A percentile compares a stretch with the other conserved stretches of the same genome.
Conservation (phyloP, 1,139 yeast species). For the Debaryomyces subglobosus region DNA sequence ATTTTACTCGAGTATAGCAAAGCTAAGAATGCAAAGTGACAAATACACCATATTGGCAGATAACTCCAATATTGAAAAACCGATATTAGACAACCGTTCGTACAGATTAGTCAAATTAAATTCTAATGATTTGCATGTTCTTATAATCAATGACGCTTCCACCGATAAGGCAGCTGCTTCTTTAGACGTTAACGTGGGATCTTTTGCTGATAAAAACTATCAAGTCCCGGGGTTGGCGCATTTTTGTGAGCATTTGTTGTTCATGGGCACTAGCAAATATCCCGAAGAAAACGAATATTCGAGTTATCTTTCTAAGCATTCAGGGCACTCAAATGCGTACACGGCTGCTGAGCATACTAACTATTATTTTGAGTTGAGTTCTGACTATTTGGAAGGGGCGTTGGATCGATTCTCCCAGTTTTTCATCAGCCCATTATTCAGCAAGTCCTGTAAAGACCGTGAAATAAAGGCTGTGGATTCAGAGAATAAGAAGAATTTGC, state of each 20-base stretch:
- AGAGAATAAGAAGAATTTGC: conserved; percentile 91
- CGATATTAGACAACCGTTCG: conserved; percentile 72
- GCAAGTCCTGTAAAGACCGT: conserved; percentile 80
- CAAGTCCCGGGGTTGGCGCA: conserved; percentile 88
- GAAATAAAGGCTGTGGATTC: conserved; percentile 95
- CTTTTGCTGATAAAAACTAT: conserved; percentile 74
- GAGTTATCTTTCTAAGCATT: conserved; percentile 71
- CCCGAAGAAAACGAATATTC: conserved; percentile 91
- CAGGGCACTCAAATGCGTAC: conserved; percentile 75
- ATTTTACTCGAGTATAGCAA: neutral
- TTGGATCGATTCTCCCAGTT: conserved; percentile 92
- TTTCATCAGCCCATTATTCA: conserved; percentile 83
- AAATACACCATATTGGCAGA: conserved; percentile 24
- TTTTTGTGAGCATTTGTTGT: conserved; percentile 91
- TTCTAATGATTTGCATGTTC: conserved; percentile 68
- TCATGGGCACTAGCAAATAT: conserved; percentile 95
- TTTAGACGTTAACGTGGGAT: conserved; percentile 87
- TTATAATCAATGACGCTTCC: conserved; percentile 80
- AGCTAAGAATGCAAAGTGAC: conserved; percentile 8
- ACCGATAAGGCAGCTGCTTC: conserved; percentile 94
- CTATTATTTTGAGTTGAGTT: conserved; percentile 82
- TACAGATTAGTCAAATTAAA: conserved; percentile 67
- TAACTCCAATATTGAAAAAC: conserved; percentile 46
- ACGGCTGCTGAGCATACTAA: conserved; percentile 90
- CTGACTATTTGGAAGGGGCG: conserved; percentile 80